These are phyloP conservation scores for Apocynum venetum DNA, from an alignment of 257 asterid genomes.

Conservation along the genomic window DNA sequence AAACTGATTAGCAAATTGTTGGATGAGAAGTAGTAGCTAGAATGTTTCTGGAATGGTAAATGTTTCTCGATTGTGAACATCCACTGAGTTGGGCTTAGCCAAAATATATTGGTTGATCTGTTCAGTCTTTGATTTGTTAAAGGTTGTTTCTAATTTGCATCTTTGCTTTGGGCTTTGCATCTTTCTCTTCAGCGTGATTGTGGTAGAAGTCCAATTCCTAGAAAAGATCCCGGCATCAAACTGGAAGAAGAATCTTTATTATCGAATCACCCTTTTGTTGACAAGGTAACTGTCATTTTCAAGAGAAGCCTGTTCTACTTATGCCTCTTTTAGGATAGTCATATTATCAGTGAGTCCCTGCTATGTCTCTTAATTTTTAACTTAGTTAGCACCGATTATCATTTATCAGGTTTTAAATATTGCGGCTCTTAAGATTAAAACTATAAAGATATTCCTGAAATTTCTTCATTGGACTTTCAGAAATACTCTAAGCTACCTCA, in stretches of 20 bases:
- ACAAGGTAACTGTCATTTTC: constrained; percentile 51
- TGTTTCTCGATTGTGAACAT: neutral
- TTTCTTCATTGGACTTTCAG: neutral
- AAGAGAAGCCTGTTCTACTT: neutral
- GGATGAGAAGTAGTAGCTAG: neutral
- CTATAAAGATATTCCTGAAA: neutral
- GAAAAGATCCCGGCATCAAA: constrained; percentile 78
- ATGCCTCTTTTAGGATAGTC: neutral
- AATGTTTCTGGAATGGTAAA: neutral
- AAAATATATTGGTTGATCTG: neutral
- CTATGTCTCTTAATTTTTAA: neutral
- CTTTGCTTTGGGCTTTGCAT: constrained; percentile 18
- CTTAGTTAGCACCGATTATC: neutral
- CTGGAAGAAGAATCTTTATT: constrained; percentile 86
- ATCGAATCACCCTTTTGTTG: constrained; percentile 91
- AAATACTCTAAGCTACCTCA: neutral
- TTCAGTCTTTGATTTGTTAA: neutral
- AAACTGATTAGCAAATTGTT: neutral
- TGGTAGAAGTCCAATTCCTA: constrained; percentile 87
- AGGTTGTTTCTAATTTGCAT: constrained; percentile 3
- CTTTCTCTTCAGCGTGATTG: constrained; percentile 69
- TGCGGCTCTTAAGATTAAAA: neutral
- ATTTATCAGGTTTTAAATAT: neutral
- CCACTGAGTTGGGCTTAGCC: neutral
- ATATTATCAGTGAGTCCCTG: neutral